phyloP scores from a whole-genome alignment of 495 filamentous ascomycete genomes.

The Podospora sp. region DNA sequence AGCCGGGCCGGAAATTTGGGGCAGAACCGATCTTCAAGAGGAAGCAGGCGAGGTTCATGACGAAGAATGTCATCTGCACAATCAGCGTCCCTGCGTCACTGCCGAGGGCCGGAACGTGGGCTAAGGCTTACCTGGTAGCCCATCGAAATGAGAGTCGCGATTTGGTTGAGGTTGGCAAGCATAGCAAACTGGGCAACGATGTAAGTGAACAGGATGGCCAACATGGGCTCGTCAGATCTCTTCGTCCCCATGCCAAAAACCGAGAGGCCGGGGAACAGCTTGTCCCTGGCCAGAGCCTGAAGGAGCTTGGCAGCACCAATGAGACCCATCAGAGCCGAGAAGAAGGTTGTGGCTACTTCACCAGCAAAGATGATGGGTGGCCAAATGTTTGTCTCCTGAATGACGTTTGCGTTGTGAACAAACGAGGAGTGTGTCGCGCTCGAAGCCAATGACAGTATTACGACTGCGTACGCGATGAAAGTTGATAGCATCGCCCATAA shows the following conservation, averaged over 20 bases:
- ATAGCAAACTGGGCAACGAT: conserved; percentile 77
- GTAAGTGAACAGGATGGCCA: conserved; percentile 78
- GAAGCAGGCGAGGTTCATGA: conserved; percentile 85
- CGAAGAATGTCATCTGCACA: conserved; percentile 66
- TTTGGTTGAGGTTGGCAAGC: conserved; percentile 83
- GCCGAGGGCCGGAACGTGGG: neutral
- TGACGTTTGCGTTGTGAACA: conserved; percentile 74
- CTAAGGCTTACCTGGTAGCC: conserved; percentile 70
- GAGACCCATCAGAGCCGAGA: conserved; percentile 84
- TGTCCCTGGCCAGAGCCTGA: conserved; percentile 81
- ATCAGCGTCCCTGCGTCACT: conserved; percentile 9
- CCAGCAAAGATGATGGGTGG: conserved; percentile 74
- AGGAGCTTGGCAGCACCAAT: conserved; percentile 87
- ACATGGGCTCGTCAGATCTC: conserved; percentile 72
- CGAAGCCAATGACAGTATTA: conserved; percentile 79
- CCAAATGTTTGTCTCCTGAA: conserved; percentile 76
- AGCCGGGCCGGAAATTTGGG: conserved; percentile 85
- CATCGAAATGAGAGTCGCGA: conserved; percentile 87
- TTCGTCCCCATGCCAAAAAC: conserved; percentile 77
- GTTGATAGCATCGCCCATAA: conserved; percentile 75
- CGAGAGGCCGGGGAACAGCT: conserved; percentile 73
- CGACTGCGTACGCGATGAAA: conserved; percentile 72
- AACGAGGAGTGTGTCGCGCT: conserved; percentile 75
- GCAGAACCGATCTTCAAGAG: conserved; percentile 90
- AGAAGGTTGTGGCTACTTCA: conserved; percentile 80